Conservation (phyloP, 108 stramenopile genomes). For the Thalassiosira profunda region DNA sequence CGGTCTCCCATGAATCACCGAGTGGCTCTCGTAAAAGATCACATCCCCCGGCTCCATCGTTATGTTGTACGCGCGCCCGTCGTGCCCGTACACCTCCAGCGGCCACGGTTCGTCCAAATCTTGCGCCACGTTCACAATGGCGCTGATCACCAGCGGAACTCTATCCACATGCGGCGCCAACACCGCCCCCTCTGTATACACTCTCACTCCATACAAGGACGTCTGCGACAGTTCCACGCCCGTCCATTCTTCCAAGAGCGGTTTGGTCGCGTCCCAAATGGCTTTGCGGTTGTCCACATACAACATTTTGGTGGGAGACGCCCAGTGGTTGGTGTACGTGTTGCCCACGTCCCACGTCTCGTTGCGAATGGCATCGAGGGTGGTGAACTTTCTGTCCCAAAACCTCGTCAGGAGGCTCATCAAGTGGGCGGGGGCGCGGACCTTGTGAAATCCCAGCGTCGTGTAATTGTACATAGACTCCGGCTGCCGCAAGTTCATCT, state of each 20-base stretch:
- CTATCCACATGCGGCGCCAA: constrained; percentile 95
- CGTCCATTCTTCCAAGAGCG: constrained; percentile 83
- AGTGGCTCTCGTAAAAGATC: constrained; percentile 93
- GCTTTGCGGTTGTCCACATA: constrained; percentile 37
- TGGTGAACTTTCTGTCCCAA: constrained; percentile 44
- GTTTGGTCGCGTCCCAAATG: constrained; percentile 42
- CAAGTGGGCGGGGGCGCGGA: constrained; percentile 52
- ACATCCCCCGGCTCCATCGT: constrained; percentile 93
- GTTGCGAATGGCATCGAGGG: background rate
- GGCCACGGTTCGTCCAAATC: constrained; percentile 91
- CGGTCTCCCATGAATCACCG: constrained; percentile 94
- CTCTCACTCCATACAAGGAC: constrained; percentile 92
- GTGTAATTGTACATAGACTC: constrained; percentile 70
- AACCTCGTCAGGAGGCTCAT: constrained; percentile 39
- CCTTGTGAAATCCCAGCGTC: constrained; percentile 69
- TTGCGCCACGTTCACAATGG: constrained; percentile 91
- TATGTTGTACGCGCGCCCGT: constrained; percentile 86
- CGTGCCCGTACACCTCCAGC: constrained; percentile 90
- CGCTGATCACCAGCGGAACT: constrained; percentile 86
- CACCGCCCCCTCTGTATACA: constrained; percentile 73
- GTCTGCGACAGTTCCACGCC: constrained; percentile 74
- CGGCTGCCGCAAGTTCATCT: constrained; percentile 76
- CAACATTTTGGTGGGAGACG: constrained; percentile 56
- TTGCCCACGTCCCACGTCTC: constrained; percentile 74
- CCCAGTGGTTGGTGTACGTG: constrained; percentile 90